Percentiles rank a stretch among this genome's conserved stretches.
Evolutionary conservation across 2,329 filamentous ascomycete genomes (phyloP).

Genomic region (Herpotrichia juniperi): DNA sequence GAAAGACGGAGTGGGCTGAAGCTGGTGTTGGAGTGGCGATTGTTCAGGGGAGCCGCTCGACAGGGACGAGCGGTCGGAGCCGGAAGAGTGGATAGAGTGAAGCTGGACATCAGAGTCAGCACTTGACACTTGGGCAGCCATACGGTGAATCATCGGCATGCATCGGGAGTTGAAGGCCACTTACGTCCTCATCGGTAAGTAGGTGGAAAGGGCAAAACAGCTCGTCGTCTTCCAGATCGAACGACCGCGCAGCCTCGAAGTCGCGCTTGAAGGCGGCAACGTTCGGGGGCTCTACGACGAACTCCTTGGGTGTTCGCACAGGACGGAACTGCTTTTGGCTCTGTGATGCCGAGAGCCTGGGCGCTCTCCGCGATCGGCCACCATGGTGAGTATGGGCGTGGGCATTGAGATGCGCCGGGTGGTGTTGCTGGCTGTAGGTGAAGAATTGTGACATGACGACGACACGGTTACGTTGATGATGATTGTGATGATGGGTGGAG

Average conservation of each 20-base stretch:
- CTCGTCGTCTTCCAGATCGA: constrained; percentile 94
- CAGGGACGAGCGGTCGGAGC: constrained; percentile 91
- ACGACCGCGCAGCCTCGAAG: constrained; percentile 90
- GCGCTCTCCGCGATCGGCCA: constrained; percentile 83
- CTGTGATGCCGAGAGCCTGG: constrained; percentile 79
- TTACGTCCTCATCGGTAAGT: constrained; percentile 91
- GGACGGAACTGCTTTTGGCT: constrained; percentile 82
- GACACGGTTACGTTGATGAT: constrained; percentile 20
- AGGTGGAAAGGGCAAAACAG: constrained; percentile 89
- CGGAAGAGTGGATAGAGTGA: constrained; percentile 86
- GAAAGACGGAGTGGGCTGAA: constrained; percentile 72
- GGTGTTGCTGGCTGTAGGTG: constrained; percentile 55
- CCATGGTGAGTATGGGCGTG: constrained; percentile 78
- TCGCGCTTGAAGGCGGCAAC: constrained; percentile 81
- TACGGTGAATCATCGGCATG: constrained; percentile 32
- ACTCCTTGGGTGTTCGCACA: constrained; percentile 84
- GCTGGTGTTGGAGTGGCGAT: constrained; percentile 86
- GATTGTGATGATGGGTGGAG: constrained; percentile 12
- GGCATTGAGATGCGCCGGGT: constrained; percentile 58
- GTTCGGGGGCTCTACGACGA: constrained; percentile 74
- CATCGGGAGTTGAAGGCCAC: constrained; percentile 33
- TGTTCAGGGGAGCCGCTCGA: constrained; percentile 93
- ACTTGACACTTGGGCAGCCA: constrained; percentile 24
- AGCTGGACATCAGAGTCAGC: constrained; percentile 63
- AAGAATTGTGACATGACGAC: constrained; percentile 55